These are phyloP conservation scores for Aspergillus fischeri DNA, from an alignment of 2,329 filamentous ascomycete genomes.

Conservation along the genomic window DNA sequence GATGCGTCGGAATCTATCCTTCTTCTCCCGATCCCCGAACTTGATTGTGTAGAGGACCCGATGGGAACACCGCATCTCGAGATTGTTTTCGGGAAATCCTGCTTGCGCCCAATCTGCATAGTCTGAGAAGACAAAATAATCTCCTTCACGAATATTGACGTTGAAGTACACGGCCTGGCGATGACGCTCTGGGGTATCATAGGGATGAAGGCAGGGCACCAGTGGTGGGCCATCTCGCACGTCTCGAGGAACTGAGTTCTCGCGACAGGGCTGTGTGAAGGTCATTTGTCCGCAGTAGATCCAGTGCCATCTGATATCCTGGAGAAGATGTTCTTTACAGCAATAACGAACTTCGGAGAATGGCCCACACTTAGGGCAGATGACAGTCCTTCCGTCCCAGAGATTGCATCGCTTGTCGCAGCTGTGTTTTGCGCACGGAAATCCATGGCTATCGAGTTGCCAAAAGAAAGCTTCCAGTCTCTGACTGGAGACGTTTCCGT, in stretches of 20 bases:
- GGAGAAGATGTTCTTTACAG: constrained; percentile 31
- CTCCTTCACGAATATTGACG: constrained; percentile 19
- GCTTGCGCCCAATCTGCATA: constrained; percentile 13
- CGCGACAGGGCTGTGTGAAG: constrained; percentile 20
- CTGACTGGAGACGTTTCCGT: constrained; percentile 1
- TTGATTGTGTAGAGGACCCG: constrained; percentile 16
- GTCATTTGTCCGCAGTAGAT: constrained; percentile 14
- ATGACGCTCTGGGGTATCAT: constrained; percentile 34
- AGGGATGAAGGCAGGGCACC: constrained; percentile 23
- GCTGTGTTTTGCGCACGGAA: constrained; percentile 32
- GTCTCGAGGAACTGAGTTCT: constrained; percentile 16
- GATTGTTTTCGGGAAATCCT: constrained; percentile 8
- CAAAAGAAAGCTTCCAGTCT: constrained; percentile 21
- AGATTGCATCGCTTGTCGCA: constrained; percentile 30
- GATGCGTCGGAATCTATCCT: constrained; percentile 32
- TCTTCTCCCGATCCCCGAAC: constrained; percentile 22
- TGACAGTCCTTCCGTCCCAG: constrained; percentile 27
- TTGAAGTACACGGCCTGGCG: constrained; percentile 32
- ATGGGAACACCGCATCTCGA: constrained; percentile 20
- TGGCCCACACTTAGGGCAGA: constrained; percentile 40
- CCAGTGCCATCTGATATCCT: constrained; percentile 37
- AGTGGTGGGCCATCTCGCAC: constrained; percentile 20
- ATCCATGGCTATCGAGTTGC: constrained; percentile 49
- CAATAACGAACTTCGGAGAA: constrained; percentile 39
- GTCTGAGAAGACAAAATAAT: constrained; percentile 37